phyloP scores from a whole-genome alignment of 1,139 yeast species.

The Taphrina sp. region DNA sequence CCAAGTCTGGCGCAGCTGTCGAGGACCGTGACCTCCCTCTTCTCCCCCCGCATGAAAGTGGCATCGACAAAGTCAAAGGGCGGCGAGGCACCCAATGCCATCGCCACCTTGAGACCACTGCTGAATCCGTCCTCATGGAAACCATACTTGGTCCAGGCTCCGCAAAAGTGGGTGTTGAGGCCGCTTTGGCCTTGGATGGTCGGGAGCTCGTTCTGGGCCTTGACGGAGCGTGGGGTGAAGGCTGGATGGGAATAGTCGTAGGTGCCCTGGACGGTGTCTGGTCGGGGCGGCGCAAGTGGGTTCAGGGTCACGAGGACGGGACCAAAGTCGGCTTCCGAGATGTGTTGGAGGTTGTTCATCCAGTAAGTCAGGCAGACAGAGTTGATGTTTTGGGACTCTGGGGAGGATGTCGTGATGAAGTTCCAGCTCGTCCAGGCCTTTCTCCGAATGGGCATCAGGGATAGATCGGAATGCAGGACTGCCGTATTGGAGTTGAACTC shows the following conservation, averaged over 20 bases:
- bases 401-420: slow-evolving; percentile 22
- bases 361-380: slow-evolving; percentile 28
- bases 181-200: slow-evolving; percentile 10
- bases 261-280: slow-evolving; percentile 17
- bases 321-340: slow-evolving; percentile 19
- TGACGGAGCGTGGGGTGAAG: slow-evolving; percentile 26
- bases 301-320: slow-evolving; percentile 26
- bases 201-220: slow-evolving; percentile 20
- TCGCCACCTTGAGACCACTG: slow-evolving; percentile 27
- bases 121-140: slow-evolving; percentile 32
- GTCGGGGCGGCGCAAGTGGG: slow-evolving; percentile 16
- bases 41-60: slow-evolving; percentile 31
- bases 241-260: slow-evolving; percentile 26
- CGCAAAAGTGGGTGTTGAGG: slow-evolving; percentile 26
- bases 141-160: slow-evolving; percentile 32
- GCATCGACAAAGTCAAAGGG: slow-evolving; percentile 32
- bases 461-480: slow-evolving; percentile 21
- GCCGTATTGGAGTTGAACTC: slow-evolving; percentile 25
- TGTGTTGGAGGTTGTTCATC: slow-evolving; percentile 28
- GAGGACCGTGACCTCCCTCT: slow-evolving; percentile 5
- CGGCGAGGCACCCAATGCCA: slow-evolving; percentile 17
- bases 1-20: slow-evolving; percentile 12
- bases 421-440: slow-evolving; percentile 31
- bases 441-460: slow-evolving; percentile 24
- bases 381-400: slow-evolving; percentile 10